A percentile compares a stretch with the other conserved stretches of the same genome.
These are phyloP conservation scores for Tetrahymena thermophila DNA, from an alignment of 73 alveolate genomes.

Conservation along the genomic window DNA sequence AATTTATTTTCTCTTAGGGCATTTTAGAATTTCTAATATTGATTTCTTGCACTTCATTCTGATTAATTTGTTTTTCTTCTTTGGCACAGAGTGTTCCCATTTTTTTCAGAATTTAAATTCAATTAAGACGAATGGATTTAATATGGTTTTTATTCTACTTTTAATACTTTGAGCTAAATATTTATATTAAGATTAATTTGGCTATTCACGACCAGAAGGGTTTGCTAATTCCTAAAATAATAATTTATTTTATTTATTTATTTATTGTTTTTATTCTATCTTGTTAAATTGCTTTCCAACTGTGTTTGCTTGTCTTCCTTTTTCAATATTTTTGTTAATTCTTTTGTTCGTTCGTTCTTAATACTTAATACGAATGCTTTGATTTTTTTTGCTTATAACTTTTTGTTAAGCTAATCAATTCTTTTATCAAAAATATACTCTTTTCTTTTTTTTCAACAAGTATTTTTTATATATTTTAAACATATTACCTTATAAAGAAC, in stretches of 20 bases:
- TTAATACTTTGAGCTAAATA: not conserved
- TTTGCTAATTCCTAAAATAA: too few relatives aligned
- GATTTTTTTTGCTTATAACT: not conserved
- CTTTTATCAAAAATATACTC: not conserved
- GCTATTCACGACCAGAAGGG: not conserved
- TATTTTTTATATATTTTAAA: too few relatives aligned
- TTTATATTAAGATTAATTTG: not conserved
- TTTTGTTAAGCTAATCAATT: not conserved
- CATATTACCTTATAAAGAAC: too few relatives aligned
- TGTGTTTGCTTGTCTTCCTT: too few relatives aligned
- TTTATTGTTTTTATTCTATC: too few relatives aligned
- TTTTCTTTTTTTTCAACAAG: not conserved
- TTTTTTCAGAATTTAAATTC: too few relatives aligned
- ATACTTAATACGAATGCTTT: not conserved
- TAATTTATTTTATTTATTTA: too few relatives aligned
- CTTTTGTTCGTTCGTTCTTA: too few relatives aligned
- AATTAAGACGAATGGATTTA: too few relatives aligned
- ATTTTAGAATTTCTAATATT: not conserved
- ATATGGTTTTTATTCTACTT: not conserved
- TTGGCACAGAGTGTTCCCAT: not conserved
- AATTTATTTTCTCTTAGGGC: not conserved
- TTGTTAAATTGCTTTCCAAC: too few relatives aligned
- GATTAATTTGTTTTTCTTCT: too few relatives aligned
- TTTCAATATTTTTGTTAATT: too few relatives aligned
- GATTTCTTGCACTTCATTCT: not conserved